Conservation (phyloP, 306 rosid genomes). For the Glycyrrhiza uralensis region DNA sequence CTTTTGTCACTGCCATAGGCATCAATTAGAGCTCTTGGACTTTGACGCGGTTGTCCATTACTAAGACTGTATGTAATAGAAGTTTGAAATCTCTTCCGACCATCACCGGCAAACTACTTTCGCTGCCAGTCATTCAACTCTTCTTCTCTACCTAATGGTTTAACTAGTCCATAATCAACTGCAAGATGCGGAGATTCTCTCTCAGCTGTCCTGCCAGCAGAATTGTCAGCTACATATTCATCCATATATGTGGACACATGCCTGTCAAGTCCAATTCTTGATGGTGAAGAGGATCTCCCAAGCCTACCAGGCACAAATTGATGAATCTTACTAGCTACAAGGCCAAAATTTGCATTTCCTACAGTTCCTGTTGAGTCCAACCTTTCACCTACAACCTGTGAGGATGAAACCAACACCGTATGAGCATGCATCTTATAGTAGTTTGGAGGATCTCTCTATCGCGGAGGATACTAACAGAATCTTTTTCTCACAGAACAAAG, state of each 20-base stretch:
- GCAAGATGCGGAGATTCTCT: constrained; percentile 52
- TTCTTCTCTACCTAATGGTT: constrained; percentile 58
- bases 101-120: constrained; percentile 57
- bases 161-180: constrained; percentile 50
- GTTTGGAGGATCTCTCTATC: background rate
- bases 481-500: background rate
- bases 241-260: constrained; percentile 44
- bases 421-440: constrained; percentile 36
- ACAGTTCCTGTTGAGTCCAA: constrained; percentile 46
- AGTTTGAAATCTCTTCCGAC: constrained; percentile 47
- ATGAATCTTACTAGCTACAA: constrained; percentile 45
- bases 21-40: constrained; percentile 85
- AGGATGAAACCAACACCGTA: constrained; percentile 31
- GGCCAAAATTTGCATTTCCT: constrained; percentile 44
- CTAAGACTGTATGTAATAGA: constrained; percentile 41
- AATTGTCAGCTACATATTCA: constrained; percentile 49
- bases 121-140: constrained; percentile 56
- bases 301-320: constrained; percentile 39
- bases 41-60: constrained; percentile 74
- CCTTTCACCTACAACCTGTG: constrained; percentile 50
- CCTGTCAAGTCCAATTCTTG: constrained; percentile 55
- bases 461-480: background rate
- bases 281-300: constrained; percentile 48
- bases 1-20: constrained; percentile 91
- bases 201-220: constrained; percentile 43